Evolutionary conservation across 2,329 filamentous ascomycete species (phyloP).

Genomic region (Beauveria bassiana): DNA sequence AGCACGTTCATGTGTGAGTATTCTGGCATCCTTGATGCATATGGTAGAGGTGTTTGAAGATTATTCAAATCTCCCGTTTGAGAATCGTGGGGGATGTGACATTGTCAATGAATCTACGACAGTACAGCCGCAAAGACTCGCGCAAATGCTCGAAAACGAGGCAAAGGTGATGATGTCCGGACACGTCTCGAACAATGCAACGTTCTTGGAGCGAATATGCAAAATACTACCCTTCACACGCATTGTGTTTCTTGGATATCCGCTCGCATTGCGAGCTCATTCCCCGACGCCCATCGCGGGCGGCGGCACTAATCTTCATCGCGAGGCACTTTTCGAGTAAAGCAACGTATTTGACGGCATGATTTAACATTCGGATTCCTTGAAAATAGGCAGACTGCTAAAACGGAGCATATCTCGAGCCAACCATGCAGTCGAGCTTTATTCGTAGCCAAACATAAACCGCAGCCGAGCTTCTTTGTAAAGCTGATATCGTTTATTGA

Average conservation of each 20-base stretch:
- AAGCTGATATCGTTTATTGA: not conserved
- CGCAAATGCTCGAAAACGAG: not conserved
- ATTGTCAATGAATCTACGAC: not conserved
- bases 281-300: not conserved
- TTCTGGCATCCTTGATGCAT: not conserved
- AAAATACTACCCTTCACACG: not conserved
- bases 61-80: accelerated
- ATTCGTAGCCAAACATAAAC: not conserved
- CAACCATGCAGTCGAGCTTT: not conserved
- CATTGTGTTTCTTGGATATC: not conserved
- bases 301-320: not conserved
- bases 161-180: no score
- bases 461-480: not conserved
- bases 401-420: not conserved
- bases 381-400: not conserved
- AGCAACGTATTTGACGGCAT: not conserved
- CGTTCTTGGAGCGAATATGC: no score
- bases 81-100: not conserved
- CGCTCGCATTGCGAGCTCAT: not conserved
- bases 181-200: no score
- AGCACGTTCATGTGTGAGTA: not conserved
- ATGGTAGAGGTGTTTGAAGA: not conserved
- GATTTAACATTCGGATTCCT: not conserved
- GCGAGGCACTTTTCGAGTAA: not conserved
- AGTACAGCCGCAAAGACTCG: not conserved